Evolutionary conservation across 2,329 filamentous ascomycete genomes (phyloP).

Genomic region (Xylariaceae sp.): DNA sequence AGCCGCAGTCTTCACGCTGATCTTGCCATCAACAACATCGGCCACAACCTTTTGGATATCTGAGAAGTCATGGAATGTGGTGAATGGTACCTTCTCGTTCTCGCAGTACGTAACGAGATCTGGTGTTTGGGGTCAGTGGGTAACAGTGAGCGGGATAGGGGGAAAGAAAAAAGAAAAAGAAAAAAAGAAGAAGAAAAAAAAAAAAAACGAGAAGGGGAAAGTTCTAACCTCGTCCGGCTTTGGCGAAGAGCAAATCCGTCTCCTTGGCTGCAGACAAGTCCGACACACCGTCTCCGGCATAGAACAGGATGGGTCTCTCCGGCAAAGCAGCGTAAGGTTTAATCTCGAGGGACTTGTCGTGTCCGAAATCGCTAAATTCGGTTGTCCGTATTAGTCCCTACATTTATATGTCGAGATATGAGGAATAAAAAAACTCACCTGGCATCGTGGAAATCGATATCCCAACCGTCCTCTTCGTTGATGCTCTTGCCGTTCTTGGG

Average conservation of each 20-base stretch:
- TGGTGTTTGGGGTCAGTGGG: slow-evolving; percentile 39
- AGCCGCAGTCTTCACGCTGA: slow-evolving; percentile 71
- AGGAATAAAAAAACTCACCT: slow-evolving; percentile 51
- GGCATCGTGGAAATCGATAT: slow-evolving; percentile 86
- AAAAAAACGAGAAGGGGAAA: background rate
- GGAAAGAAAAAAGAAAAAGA: no score
- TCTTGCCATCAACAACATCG: slow-evolving; percentile 74
- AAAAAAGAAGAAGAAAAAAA: no score
- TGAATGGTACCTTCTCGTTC: slow-evolving; percentile 82
- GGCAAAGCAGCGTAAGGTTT: slow-evolving; percentile 80
- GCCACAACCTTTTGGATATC: slow-evolving; percentile 76
- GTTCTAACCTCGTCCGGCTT: slow-evolving; percentile 76
- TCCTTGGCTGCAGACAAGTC: slow-evolving; percentile 90
- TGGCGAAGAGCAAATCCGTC: slow-evolving; percentile 91
- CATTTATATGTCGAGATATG: background rate
- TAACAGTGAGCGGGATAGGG: no score
- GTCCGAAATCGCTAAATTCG: slow-evolving; percentile 73
- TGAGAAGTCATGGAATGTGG: slow-evolving; percentile 82
- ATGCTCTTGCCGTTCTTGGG: slow-evolving; percentile 68
- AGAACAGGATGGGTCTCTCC: slow-evolving; percentile 82
- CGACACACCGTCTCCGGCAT: slow-evolving; percentile 92
- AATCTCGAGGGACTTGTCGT: slow-evolving; percentile 94
- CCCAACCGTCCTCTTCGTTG: slow-evolving; percentile 82
- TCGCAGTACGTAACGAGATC: slow-evolving; percentile 89
- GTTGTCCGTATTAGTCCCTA: slow-evolving; percentile 8